Conservation (phyloP, 2,329 filamentous ascomycete genomes). For the Lachnellula willkommii region DNA sequence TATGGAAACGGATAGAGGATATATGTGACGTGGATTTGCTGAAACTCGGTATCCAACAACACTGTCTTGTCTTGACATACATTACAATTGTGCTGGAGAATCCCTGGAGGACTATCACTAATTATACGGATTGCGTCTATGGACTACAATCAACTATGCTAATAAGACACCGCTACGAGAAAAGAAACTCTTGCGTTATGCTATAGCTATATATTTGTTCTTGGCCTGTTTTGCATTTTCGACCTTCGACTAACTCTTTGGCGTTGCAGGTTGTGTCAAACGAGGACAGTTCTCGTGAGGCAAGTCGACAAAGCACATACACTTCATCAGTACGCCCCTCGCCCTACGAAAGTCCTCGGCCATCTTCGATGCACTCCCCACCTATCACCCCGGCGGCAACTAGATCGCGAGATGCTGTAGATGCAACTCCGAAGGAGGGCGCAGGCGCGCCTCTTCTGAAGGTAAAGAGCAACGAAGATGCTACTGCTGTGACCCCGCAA, state of each 20-base stretch:
- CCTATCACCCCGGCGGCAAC: constrained; percentile 84
- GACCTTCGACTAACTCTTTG: constrained; percentile 16
- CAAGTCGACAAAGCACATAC: constrained; percentile 60
- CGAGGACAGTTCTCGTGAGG: constrained; percentile 51
- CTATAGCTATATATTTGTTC: constrained; percentile 13
- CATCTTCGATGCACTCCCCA: constrained; percentile 74
- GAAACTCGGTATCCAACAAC: no score
- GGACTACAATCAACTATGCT: no score
- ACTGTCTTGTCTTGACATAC: not conserved
- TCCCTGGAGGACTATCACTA: constrained; percentile 4
- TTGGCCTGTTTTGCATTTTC: constrained; percentile 4
- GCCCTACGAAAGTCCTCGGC: constrained; percentile 60
- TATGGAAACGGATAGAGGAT: not conserved
- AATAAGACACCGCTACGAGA: no score
- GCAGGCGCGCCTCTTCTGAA: constrained; percentile 33
- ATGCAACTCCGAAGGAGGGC: constrained; percentile 26
- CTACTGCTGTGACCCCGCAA: constrained; percentile 61
- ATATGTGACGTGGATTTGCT: not conserved
- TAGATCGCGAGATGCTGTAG: constrained; percentile 46
- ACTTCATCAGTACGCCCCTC: constrained; percentile 61
- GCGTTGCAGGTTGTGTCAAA: constrained; percentile 50
- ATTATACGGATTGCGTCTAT: constrained; percentile 10
- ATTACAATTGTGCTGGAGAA: constrained; percentile 5
- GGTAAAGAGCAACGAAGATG: constrained; percentile 34
- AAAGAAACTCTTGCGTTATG: constrained; percentile 15